These are phyloP conservation scores for Meyerozyma smithsonii DNA, from an alignment of 1,139 yeast genomes.

Conservation along the genomic window DNA sequence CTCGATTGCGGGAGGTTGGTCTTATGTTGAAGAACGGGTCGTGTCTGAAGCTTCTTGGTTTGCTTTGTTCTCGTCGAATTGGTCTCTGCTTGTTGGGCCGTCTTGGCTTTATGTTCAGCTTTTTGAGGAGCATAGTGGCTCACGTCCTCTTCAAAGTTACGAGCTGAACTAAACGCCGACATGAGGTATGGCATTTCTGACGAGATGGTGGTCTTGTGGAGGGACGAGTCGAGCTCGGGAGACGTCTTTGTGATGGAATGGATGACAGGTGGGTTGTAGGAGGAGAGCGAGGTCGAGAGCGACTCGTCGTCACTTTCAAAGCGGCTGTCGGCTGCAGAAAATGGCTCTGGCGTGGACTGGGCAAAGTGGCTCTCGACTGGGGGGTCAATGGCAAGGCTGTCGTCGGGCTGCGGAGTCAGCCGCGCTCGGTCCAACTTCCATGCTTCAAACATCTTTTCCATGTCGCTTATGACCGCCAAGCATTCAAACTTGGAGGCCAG, in stretches of 20 bases:
- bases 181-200: constrained; percentile 54
- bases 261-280: constrained; percentile 32
- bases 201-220: constrained; percentile 44
- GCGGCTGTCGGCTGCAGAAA: constrained; percentile 10
- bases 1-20: constrained; percentile 28
- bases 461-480: constrained; percentile 54
- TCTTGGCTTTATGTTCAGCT: neutral
- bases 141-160: constrained; percentile 46
- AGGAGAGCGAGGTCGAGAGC: constrained; percentile 24
- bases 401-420: constrained; percentile 11
- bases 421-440: constrained; percentile 34
- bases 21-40: constrained; percentile 23
- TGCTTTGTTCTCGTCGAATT: neutral
- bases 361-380: constrained; percentile 6
- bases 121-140: constrained; percentile 23
- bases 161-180: constrained; percentile 55
- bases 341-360: constrained; percentile 3
- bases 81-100: neutral
- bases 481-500: constrained; percentile 52
- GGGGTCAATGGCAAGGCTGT: too few species aligned
- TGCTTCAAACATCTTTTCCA: constrained; percentile 59
- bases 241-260: constrained; percentile 35
- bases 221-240: constrained; percentile 13
- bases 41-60: constrained; percentile 4
- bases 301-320: constrained; percentile 29